These are phyloP conservation scores for Neophaeococcomyces mojaviensis DNA, from an alignment of 2,329 filamentous ascomycete genomes.

Conservation along the genomic window DNA sequence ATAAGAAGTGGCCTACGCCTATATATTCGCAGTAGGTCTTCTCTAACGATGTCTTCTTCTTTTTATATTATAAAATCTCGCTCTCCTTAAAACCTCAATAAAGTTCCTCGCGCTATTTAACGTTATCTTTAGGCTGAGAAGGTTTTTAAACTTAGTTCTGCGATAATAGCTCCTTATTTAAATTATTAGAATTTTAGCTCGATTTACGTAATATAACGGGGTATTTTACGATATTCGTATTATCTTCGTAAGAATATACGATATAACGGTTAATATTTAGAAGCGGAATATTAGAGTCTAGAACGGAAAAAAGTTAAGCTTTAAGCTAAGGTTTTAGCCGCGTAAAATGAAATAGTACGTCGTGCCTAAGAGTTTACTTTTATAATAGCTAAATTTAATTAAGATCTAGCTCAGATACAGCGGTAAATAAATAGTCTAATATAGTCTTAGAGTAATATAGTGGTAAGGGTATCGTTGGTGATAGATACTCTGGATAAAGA, in stretches of 20 bases:
- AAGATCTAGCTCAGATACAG: neutral
- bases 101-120: too few relatives aligned
- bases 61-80: neutral
- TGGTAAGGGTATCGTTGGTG: neutral
- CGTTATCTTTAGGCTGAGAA: neutral
- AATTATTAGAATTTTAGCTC: neutral
- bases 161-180: neutral
- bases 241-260: neutral
- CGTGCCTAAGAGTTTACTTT: too few relatives aligned
- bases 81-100: neutral
- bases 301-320: neutral
- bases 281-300: neutral
- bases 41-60: neutral
- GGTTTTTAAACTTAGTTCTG: neutral
- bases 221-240: neutral
- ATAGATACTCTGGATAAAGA: neutral
- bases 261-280: too few relatives aligned
- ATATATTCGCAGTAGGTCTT: neutral
- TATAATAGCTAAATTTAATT: too few relatives aligned
- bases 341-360: neutral
- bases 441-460: neutral
- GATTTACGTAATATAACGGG: neutral
- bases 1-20: slow-evolving; percentile 1
- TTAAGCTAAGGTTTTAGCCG: neutral
- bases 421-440: neutral